Conservation (phyloP, 257 asterid species). For the Craterostigma plantagineum region DNA sequence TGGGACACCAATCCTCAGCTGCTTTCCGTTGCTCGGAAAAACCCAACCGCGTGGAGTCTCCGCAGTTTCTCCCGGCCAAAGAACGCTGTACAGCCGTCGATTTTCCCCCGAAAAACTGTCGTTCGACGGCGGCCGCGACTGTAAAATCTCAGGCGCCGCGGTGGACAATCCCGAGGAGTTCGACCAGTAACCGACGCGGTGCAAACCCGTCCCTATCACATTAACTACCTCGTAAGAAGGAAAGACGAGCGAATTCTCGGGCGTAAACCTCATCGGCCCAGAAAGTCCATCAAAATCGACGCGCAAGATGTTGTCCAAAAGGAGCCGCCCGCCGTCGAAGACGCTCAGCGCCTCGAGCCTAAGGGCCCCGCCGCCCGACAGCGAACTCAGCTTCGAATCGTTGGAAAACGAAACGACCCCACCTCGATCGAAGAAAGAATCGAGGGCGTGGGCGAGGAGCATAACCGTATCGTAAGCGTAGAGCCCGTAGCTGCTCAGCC, state of each 20-base stretch:
- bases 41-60: constrained; percentile 93
- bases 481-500: constrained; percentile 60
- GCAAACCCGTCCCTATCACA: constrained; percentile 66
- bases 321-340: constrained; percentile 72
- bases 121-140: too few relatives aligned
- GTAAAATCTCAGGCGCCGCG: constrained; percentile 43
- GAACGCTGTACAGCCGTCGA: constrained; percentile 33
- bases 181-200: constrained; percentile 75
- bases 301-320: constrained; percentile 31
- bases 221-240: constrained; percentile 78
- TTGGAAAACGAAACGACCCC: constrained; percentile 58
- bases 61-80: constrained; percentile 81
- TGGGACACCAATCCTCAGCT: constrained; percentile 70
- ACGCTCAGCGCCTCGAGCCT: constrained; percentile 50
- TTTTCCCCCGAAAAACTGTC: constrained; percentile 31
- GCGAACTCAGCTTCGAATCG: constrained; percentile 29
- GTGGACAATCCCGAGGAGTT: constrained; percentile 60
- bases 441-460: constrained; percentile 70
- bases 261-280: constrained; percentile 47
- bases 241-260: constrained; percentile 32
- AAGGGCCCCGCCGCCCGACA: constrained; percentile 31
- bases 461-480: constrained; percentile 79
- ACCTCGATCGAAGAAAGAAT: constrained; percentile 52
- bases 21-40: constrained; percentile 74
- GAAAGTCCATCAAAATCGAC: constrained; percentile 63